Evolutionary conservation across 495 filamentous ascomycete species (phyloP).

Genomic region (Apiosordaria backusii): DNA sequence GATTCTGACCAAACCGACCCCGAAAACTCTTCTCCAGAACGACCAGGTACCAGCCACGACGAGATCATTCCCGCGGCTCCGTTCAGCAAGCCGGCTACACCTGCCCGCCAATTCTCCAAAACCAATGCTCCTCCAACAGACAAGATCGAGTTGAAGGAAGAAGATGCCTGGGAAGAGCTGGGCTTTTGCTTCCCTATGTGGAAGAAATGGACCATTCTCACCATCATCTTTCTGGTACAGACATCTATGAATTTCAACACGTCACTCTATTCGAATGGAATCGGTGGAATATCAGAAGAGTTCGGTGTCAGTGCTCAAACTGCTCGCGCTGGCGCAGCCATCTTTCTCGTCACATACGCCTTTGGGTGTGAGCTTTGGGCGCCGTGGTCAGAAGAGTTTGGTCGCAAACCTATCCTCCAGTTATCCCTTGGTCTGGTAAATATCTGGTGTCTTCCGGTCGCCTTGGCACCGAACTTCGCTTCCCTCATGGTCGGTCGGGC

Average conservation of each 20-base stretch:
- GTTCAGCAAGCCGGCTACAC: background rate
- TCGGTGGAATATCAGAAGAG: conserved; percentile 56
- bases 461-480: conserved; percentile 64
- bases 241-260: conserved; percentile 87
- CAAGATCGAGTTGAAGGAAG: conserved; percentile 59
- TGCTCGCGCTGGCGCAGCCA: conserved; percentile 62
- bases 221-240: conserved; percentile 71
- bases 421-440: conserved; percentile 67
- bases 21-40: background rate
- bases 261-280: conserved; percentile 64
- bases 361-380: conserved; percentile 84
- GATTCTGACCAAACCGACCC: background rate
- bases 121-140: background rate
- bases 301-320: conserved; percentile 63
- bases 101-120: background rate
- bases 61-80: background rate
- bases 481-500: conserved; percentile 62
- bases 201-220: conserved; percentile 75
- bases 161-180: conserved; percentile 61
- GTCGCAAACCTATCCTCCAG: conserved; percentile 71
- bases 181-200: conserved; percentile 60
- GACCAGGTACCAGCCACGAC: conserved; percentile 3
- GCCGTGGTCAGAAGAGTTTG: conserved; percentile 75
- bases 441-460: conserved; percentile 70
- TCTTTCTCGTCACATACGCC: conserved; percentile 71